Evolutionary conservation across 2,329 filamentous ascomycete species (phyloP), one percentile per base, ranked within the genome.

Genomic region (Celoporthe dispersa): DNA sequence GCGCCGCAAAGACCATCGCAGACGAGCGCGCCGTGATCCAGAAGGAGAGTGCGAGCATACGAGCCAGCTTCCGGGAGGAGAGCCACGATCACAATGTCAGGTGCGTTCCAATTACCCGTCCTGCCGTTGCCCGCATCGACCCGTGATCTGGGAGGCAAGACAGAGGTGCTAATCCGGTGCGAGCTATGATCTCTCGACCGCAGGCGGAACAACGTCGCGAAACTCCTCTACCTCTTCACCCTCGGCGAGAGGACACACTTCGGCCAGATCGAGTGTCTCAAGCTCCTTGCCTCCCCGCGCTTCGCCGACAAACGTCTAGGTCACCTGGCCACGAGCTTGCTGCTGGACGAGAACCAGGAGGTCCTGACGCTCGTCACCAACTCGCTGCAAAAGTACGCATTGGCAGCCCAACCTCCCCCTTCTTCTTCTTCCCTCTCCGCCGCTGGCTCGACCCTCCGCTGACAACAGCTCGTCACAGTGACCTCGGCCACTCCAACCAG

Each of bases 191-290:
- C 39, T 51, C 39, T 28, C 16, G 16, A 25, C 7, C 59, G 70
- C 81, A 98, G 95, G 84, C 91, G 96, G 79, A 99, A 99, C 86
- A 99, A 99, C 87, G 96, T 99, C 77, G 94, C 96, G 71, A 99
- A 99, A 83, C 89, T 99, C 48, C 88, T 99, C 53, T 99, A 99
- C 80, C 93, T 99, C 72, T 99, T 99, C 82, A 99, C 96, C 1
- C 88, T 99, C 57, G 96, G 96, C 74, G 96, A 99, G 83, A 90
- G 96, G 77, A 99, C 96, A 69, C 96, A 99, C 82, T 99, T 99
- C 80, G 96, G 96, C 66, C 96, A 99, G 86, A 99, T 99, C 79
- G 96, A 99, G 89, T 99, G 96, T 81, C 87, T 99, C 78, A 99
- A 99, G 83, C 89, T 99, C 65, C 88, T 99, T 70, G 96, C 96